Evolutionary conservation across 2,329 filamentous ascomycete species (phyloP), one percentile per base, ranked within the genome.

Genomic region (Neocucurbitaria cava): DNA sequence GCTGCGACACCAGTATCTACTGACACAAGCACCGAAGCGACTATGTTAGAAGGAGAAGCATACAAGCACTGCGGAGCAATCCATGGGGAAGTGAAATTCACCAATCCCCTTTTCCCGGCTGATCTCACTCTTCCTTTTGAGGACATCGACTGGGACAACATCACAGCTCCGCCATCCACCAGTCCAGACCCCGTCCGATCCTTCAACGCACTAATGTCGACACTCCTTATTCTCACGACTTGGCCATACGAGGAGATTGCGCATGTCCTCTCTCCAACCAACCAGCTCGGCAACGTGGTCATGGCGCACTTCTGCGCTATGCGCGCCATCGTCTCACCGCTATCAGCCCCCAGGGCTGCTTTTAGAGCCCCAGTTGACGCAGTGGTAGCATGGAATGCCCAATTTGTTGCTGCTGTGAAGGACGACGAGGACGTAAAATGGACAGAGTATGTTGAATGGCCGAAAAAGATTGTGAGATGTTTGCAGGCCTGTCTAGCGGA

Each of bases 321-420:
- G 3, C 60, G 61, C 7, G 61, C 58, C 48, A 20, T 66, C 2
- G 33, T 66, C 9, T 44, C 55, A 5, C 58, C 64, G 1, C 15
- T 69, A 2, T 54, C 51, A 15, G 57, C 57, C 11, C 59, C 56
- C 1, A 48, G 61, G 3, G 31, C 44, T 13, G 54, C 46, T 2
- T 39, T 63, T 43, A 54, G 40, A 24, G 53, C 48, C 1, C 65
- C 65, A 9, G 49, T 60, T 7, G 52, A 45, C 13, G 62, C 50
- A 13, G 55, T 60, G 51, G 65, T 77, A 35, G 64, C 76, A 11
- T 82, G 80, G 79, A 67, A 72, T 0, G 69, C 76, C 36, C 56
- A 64, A 24, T 75, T 80, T 26, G 40, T 65, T 10, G 69, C 73
- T 8, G 58, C 65, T 5, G 62, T 69, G 1, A 64, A 77, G 20